phyloP scores from a whole-genome alignment of 1,284 basidiomycete genomes.

The Schizophyllum amplum region DNA sequence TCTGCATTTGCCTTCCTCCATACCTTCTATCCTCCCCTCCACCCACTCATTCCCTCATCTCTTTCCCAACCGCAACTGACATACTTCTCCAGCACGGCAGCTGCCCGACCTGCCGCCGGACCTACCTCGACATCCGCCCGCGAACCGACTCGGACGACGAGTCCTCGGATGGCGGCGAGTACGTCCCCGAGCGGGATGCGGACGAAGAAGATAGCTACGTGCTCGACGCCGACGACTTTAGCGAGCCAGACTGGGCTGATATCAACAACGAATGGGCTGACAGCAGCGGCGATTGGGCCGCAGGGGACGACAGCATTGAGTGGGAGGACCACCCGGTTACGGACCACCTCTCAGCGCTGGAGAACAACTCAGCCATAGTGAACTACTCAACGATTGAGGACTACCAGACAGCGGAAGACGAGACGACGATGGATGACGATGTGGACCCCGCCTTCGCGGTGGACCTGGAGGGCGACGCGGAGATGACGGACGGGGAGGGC shows the following conservation, averaged over 20 bases:
- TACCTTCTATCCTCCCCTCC: not conserved
- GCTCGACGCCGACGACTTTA: slow-evolving; percentile 23
- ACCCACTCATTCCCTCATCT: too few species aligned
- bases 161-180: slow-evolving; percentile 59
- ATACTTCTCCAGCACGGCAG: slow-evolving; percentile 47
- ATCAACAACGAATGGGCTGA: slow-evolving; percentile 20
- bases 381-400: too few species aligned
- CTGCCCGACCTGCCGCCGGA: slow-evolving; percentile 57
- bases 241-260: slow-evolving; percentile 14
- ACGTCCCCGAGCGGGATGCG: slow-evolving; percentile 50
- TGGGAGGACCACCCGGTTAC: not conserved
- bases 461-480: not conserved
- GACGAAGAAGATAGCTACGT: slow-evolving; percentile 41
- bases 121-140: slow-evolving; percentile 46
- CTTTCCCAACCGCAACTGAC: too few species aligned
- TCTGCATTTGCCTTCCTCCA: too few species aligned
- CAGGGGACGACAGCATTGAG: not conserved
- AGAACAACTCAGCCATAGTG: too few species aligned
- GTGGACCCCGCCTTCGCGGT: not conserved
- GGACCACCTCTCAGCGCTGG: not conserved
- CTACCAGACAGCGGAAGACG: too few species aligned
- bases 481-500: not conserved
- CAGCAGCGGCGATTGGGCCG: slow-evolving; percentile 1
- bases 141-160: slow-evolving; percentile 48
- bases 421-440: not conserved